A percentile compares a stretch with the other conserved stretches of the same genome.
phyloP scores from a whole-genome alignment of 768 basidiomycete genomes.

The Lactarius vividus region DNA sequence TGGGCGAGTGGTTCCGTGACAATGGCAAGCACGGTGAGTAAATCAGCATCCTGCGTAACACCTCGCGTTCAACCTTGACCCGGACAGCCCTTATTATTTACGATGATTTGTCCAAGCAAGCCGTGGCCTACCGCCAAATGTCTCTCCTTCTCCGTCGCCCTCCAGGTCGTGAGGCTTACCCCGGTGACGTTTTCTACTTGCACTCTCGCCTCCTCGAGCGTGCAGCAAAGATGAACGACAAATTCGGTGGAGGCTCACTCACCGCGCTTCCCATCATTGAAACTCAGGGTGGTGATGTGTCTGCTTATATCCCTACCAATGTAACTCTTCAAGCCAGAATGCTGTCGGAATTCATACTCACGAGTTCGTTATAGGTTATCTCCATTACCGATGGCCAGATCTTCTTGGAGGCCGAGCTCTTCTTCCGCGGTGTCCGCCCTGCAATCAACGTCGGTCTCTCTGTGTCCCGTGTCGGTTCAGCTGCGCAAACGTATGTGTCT shows the following conservation, averaged over 20 bases:
- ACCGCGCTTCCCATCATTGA: constrained; percentile 99
- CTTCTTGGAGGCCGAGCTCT: constrained; percentile 99
- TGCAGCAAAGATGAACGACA: constrained; percentile 99
- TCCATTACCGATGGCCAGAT: constrained; percentile 99
- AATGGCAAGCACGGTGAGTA: constrained; percentile 95
- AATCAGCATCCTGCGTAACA: neutral
- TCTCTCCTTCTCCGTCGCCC: constrained; percentile 99
- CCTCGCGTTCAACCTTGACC: neutral
- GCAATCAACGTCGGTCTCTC: constrained; percentile 99
- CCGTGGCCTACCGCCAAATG: constrained; percentile 99
- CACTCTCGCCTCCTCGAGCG: constrained; percentile 99
- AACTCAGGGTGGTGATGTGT: constrained; percentile 99
- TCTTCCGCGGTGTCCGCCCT: constrained; percentile 99
- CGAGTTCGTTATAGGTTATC: constrained; percentile 66
- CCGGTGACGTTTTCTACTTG: constrained; percentile 99
- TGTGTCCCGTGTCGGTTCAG: constrained; percentile 99
- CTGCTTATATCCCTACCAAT: constrained; percentile 96
- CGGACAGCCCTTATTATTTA: constrained; percentile 89
- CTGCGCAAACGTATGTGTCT: constrained; percentile 92
- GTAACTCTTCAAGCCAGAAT: constrained; percentile 41
- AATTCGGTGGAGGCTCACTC: constrained; percentile 97
- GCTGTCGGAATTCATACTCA: constrained; percentile 8
- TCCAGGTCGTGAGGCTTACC: constrained; percentile 99
- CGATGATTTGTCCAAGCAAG: constrained; percentile 99
- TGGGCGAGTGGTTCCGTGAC: constrained; percentile 99